phyloP scores from a whole-genome alignment of 139 green algal genomes.

The Asterochloris erici region DNA sequence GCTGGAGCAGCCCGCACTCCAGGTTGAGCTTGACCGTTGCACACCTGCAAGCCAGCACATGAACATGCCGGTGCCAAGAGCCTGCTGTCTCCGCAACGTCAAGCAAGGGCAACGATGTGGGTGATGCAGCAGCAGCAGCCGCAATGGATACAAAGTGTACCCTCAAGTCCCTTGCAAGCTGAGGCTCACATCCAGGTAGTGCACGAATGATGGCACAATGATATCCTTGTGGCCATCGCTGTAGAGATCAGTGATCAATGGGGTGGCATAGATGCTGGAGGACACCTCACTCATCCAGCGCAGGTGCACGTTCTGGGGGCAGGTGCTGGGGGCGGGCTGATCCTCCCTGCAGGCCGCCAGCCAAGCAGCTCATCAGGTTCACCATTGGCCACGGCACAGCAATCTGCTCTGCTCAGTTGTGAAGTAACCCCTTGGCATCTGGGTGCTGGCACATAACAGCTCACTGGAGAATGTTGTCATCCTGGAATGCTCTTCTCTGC shows the following conservation, averaged over 20 bases:
- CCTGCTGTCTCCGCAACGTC: not conserved
- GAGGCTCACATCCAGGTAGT: conserved; percentile 81
- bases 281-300: conserved; percentile 86
- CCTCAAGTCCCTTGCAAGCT: not conserved
- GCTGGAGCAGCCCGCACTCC: no score
- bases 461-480: conserved; percentile 11
- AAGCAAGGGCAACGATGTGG: not conserved
- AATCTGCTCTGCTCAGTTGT: not conserved
- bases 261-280: conserved; percentile 89
- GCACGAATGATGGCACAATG: conserved; percentile 90
- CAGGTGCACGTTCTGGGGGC: conserved; percentile 62
- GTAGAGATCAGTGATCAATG: conserved; percentile 92
- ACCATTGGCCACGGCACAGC: not conserved
- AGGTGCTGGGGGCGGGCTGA: not conserved
- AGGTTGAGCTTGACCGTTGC: no score
- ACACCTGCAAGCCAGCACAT: not conserved
- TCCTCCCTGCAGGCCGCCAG: conserved; percentile 2
- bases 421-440: not conserved
- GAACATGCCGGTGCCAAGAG: not conserved
- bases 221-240: conserved; percentile 90
- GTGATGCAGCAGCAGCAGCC: not conserved
- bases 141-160: not conserved
- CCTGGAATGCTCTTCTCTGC: conserved; percentile 46
- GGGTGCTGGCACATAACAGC: not conserved
- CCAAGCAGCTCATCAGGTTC: not conserved